Base-by-base conservation (phyloP, 371 early-diverging fungal species). In the Circinella minor region DNA sequence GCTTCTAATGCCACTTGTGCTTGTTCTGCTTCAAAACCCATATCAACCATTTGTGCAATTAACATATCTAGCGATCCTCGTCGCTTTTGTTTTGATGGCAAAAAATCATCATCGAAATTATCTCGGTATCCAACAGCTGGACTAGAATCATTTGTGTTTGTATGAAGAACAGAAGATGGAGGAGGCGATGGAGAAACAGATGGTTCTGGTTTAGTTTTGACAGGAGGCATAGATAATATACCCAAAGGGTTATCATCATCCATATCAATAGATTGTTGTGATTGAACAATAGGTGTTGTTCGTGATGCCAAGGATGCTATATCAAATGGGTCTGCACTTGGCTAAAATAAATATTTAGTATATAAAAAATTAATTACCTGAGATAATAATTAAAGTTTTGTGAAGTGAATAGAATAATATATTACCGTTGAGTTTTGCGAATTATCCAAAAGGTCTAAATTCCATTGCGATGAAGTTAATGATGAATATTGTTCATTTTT, bases 21-120 rank as follows among this genome's bases (percentile, higher is more conserved):
- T 62, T 81, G 82, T 18, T 89, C 87, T 3, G 79, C 74, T 18
- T 85, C 79, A 74, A 94, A 96, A 0, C 95, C 95, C 90, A 93
- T 91, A 38, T 89, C 89, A 15, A 90, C 83, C 61, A 95, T 81
- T 74, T 90, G 89, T 1, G 92, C 91, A 37, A 91, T 75, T 62
- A 90, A 74, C 66, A 71, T 48, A 9, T 65, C 74, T 55, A 78
- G 74, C 49, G 60, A 49, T 59, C 61, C 62, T 55, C 43, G 36
- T 39, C 61, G 39, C 38, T 27, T 43, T 37, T 17, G 27, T 63
- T 20, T 17, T 37, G 60, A 46, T 3, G 59, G 59, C 27, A 48
- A 49, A 36, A 18, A 10, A 38, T 48, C 9, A 51, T 51, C 51
- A n/a, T 51, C 51, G n/a, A 51, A 51, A n/a, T 51, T 15, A 7